Evolutionary conservation across 495 filamentous ascomycete genomes (phyloP).

Genomic region (Talaromyces borbonicus): DNA sequence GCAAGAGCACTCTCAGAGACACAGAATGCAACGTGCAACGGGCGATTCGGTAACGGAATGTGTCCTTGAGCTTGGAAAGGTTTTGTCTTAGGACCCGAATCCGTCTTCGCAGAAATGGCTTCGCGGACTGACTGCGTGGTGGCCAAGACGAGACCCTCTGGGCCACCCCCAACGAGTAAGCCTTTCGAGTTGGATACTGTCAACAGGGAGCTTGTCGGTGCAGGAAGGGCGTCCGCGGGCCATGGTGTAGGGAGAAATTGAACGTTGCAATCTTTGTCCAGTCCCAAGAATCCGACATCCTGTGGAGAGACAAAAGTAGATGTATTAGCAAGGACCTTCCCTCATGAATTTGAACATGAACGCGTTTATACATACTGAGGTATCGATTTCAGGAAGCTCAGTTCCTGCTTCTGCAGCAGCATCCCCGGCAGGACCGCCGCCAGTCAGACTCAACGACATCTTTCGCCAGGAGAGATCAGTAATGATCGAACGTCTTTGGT

Average conservation of each 20-base stretch:
- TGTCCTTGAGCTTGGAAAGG: slow-evolving; percentile 64
- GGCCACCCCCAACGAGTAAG: slow-evolving; percentile 78
- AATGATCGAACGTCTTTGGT: slow-evolving; percentile 28
- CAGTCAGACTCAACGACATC: slow-evolving; percentile 61
- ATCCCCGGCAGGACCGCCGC: slow-evolving; percentile 21
- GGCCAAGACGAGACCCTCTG: slow-evolving; percentile 65
- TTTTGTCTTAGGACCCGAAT: slow-evolving; percentile 50
- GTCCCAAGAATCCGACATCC: slow-evolving; percentile 73
- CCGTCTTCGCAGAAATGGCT: slow-evolving; percentile 52
- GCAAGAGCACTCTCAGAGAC: slow-evolving; percentile 76
- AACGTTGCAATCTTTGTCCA: slow-evolving; percentile 73
- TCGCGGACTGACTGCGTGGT: slow-evolving; percentile 69
- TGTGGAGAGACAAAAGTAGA: slow-evolving; percentile 18
- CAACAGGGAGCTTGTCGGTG: slow-evolving; percentile 73
- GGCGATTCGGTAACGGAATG: slow-evolving; percentile 58
- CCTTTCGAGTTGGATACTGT: slow-evolving; percentile 72
- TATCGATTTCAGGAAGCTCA: slow-evolving; percentile 37
- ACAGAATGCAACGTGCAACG: slow-evolving; percentile 86
- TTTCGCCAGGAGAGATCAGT: slow-evolving; percentile 31
- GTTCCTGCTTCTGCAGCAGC: slow-evolving; percentile 27
- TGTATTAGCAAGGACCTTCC: not conserved
- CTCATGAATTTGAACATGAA: not conserved
- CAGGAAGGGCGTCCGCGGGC: slow-evolving; percentile 61
- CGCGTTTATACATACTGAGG: slow-evolving; percentile 30
- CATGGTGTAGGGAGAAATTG: slow-evolving; percentile 71